These are phyloP conservation scores for Aspergillus japonicus DNA, from an alignment of 2,329 filamentous ascomycete species.

Conservation along the genomic window DNA sequence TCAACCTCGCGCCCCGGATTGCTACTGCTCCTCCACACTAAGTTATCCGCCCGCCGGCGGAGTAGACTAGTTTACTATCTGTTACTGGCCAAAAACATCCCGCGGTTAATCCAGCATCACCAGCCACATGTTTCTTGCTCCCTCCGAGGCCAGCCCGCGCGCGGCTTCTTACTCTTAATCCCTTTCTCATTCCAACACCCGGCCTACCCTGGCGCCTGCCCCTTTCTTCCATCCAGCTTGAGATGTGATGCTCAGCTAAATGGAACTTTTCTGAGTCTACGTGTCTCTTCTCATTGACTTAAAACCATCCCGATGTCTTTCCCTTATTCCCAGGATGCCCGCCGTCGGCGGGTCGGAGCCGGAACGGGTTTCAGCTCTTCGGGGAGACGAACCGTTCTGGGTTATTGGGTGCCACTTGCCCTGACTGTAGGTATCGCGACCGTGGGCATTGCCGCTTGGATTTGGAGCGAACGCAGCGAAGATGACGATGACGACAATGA, in stretches of 20 bases:
- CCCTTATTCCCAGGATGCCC: constrained; percentile 37
- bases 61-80: constrained; percentile 1
- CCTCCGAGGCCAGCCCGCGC: constrained; percentile 37
- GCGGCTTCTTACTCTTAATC: constrained; percentile 23
- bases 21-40: neutral
- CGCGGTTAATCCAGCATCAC: constrained; percentile 28
- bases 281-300: constrained; percentile 26
- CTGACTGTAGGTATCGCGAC: constrained; percentile 86
- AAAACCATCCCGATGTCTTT: constrained; percentile 40
- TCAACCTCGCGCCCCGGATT: no score
- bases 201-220: constrained; percentile 10
- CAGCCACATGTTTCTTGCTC: constrained; percentile 43
- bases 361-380: constrained; percentile 44
- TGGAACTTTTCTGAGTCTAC: constrained; percentile 28
- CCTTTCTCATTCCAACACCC: constrained; percentile 3
- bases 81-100: constrained; percentile 11
- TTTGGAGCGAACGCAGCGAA: constrained; percentile 84
- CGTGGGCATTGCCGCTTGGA: constrained; percentile 82
- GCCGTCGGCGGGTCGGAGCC: constrained; percentile 38
- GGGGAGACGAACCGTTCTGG: constrained; percentile 43
- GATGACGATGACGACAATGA: constrained; percentile 72
- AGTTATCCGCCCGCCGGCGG: no score
- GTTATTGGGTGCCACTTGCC: constrained; percentile 86
- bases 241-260: constrained; percentile 32
- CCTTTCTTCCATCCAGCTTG: constrained; percentile 21